Base-by-base conservation (phyloP, 1,139 yeast species). In the Saccharomycopsis hybrid region DNA sequence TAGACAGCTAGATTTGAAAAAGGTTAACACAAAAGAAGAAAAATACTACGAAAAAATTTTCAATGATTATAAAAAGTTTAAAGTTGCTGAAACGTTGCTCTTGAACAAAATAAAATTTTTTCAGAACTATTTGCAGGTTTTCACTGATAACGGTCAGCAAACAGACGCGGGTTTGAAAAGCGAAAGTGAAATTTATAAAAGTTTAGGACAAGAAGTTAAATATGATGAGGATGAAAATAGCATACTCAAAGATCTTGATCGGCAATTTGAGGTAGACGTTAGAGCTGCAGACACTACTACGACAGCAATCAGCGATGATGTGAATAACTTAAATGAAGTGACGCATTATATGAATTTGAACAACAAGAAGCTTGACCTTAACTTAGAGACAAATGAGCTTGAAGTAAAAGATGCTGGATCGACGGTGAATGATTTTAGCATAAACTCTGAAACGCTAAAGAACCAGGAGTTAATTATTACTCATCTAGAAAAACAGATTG, bases 1-100 rank as follows among this genome's bases (percentile, higher is more conserved):
- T 8, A 25, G 44, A 13, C 45, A 52, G 39, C 37, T 52, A 25
- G 46, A 50, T 13, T 32, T 50, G n/a, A 40, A 47, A 18, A 50
- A 50, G 40, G 25, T 18, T 25, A 27, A 43, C n/a, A 27, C 47
- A 8, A 47, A 43, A 38, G 49, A 48, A 31, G 55, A 52, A 39
- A 50, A 50, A 33, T 27, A 30, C n/a, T 27, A 45, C n/a, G 55
- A 52, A 29, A 35, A 49, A 28, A 25, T 50, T 13, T 27, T 38
- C 9, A 47, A 42, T 28, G 55, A 52, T 27, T 47, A 31, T 27
- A 32, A 25, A n/a, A 45, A 43, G 28, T 13, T 25, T 2, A 45
- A 31, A 11, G 24, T 32, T 3, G 35, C 24, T 4, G 52, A 49
- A 31, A 30, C 49, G 9, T 33, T 44, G 29, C n/a, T 39, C 4